These are phyloP conservation scores for Psidium guajava DNA, from an alignment of 345 rosid genomes.

Conservation along the genomic window DNA sequence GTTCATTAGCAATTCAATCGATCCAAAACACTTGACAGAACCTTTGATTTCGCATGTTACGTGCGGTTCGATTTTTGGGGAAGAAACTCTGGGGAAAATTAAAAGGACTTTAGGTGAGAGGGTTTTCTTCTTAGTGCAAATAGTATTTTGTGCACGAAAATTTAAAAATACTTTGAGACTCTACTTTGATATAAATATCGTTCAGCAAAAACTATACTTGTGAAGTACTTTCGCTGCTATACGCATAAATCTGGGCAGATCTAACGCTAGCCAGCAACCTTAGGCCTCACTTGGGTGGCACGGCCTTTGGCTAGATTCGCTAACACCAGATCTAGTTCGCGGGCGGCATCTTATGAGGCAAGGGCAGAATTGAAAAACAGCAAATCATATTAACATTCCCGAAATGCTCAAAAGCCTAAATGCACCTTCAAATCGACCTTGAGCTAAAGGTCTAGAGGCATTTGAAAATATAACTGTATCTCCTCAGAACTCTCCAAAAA, in stretches of 20 bases:
- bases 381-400: neutral
- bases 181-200: no score
- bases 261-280: accelerated
- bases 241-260: neutral
- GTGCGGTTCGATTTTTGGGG: neutral
- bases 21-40: neutral
- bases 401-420: neutral
- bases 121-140: neutral
- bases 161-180: no score
- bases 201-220: neutral
- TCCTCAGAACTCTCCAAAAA: neutral
- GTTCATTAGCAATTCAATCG: neutral
- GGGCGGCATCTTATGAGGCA: accelerated
- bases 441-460: neutral
- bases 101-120: neutral
- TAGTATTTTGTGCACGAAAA: no score
- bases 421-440: neutral
- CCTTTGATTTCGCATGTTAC: neutral
- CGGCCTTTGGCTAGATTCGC: neutral
- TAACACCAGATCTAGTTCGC: accelerated
- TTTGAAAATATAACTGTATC: neutral
- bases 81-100: neutral
- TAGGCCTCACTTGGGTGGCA: accelerated
- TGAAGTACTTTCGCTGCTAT: neutral
- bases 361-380: neutral